phyloP scores from a whole-genome alignment of 2,329 filamentous ascomycete species.

The Aureobasidium sp. region DNA sequence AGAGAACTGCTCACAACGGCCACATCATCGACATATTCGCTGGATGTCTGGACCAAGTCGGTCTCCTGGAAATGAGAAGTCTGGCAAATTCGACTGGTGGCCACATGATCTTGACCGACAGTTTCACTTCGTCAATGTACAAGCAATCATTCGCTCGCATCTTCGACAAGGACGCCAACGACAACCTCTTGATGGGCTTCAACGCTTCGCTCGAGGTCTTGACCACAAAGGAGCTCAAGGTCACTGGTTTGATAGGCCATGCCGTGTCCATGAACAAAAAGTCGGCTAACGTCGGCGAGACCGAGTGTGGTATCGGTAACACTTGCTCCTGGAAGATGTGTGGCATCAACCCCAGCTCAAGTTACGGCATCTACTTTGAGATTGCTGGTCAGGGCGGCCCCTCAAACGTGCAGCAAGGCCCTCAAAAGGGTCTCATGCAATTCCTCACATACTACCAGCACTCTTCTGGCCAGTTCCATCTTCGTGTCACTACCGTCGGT shows the following conservation, averaged over 20 bases:
- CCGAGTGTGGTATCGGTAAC: slow-evolving; percentile 95
- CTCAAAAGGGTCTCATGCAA: slow-evolving; percentile 92
- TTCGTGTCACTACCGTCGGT: slow-evolving; percentile 89
- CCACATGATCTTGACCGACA: slow-evolving; percentile 97
- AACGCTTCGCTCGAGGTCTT: slow-evolving; percentile 93
- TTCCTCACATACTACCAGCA: slow-evolving; percentile 99
- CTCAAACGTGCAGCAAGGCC: slow-evolving; percentile 73
- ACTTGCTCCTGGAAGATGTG: slow-evolving; percentile 99
- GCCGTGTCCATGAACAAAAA: slow-evolving; percentile 98
- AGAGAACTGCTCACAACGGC: slow-evolving; percentile 90
- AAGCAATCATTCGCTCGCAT: slow-evolving; percentile 96
- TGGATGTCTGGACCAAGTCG: slow-evolving; percentile 94
- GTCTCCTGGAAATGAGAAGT: slow-evolving; percentile 95
- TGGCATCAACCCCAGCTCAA: slow-evolving; percentile 86
- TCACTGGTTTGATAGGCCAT: slow-evolving; percentile 93
- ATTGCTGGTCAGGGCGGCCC: slow-evolving; percentile 90
- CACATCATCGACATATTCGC: slow-evolving; percentile 98
- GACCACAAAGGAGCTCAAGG: slow-evolving; percentile 96
- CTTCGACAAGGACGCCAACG: slow-evolving; percentile 92
- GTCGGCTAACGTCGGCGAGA: slow-evolving; percentile 92
- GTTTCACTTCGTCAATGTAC: slow-evolving; percentile 98
- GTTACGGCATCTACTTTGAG: slow-evolving; percentile 96
- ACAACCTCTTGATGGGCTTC: slow-evolving; percentile 96
- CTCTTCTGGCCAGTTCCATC: slow-evolving; percentile 89
- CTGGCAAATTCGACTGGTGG: slow-evolving; percentile 93